A percentile compares a stretch with the other conserved stretches of the same genome.
These are phyloP conservation scores for Aspergillus conjunctus DNA, from an alignment of 495 filamentous ascomycete genomes.

Conservation along the genomic window DNA sequence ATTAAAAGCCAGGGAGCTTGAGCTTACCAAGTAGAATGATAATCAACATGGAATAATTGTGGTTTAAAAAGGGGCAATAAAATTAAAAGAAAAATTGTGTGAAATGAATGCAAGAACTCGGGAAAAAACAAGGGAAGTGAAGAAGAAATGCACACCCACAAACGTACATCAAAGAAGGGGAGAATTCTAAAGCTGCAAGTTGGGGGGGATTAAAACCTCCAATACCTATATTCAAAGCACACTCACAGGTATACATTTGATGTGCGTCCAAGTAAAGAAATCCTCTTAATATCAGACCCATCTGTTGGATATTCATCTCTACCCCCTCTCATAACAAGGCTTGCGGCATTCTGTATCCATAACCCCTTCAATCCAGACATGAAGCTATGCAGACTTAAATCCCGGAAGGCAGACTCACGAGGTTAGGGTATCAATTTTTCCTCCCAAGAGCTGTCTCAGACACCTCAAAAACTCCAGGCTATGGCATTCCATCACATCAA, in stretches of 20 bases:
- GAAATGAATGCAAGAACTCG: conserved; percentile 23
- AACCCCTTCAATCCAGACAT: conserved; percentile 37
- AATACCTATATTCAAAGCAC: conserved; percentile 38
- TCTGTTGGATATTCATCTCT: conserved; percentile 31
- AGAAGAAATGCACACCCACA: conserved; percentile 18
- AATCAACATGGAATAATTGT: conserved; percentile 18
- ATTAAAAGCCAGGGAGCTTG: conserved; percentile 36
- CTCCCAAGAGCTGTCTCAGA: conserved; percentile 52
- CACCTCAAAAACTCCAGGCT: conserved; percentile 49
- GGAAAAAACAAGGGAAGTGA: conserved; percentile 28
- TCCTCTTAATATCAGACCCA: conserved; percentile 39
- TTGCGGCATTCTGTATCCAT: conserved; percentile 36
- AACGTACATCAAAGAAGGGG: conserved; percentile 28
- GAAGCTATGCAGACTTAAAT: conserved; percentile 46
- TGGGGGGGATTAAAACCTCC: conserved; percentile 32
- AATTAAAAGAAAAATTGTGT: conserved; percentile 28
- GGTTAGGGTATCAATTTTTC: conserved; percentile 57
- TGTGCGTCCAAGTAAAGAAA: conserved; percentile 36
- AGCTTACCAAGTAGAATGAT: conserved; percentile 18
- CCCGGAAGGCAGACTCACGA: conserved; percentile 49
- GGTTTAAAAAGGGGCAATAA: conserved; percentile 27
- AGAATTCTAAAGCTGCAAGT: conserved; percentile 46
- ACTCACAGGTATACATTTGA: conserved; percentile 26
- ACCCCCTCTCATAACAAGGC: conserved; percentile 21
- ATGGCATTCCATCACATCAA: conserved; percentile 42